phyloP scores from a whole-genome alignment of 2,329 filamentous ascomycete genomes.

The Alternaria incomplexa region DNA sequence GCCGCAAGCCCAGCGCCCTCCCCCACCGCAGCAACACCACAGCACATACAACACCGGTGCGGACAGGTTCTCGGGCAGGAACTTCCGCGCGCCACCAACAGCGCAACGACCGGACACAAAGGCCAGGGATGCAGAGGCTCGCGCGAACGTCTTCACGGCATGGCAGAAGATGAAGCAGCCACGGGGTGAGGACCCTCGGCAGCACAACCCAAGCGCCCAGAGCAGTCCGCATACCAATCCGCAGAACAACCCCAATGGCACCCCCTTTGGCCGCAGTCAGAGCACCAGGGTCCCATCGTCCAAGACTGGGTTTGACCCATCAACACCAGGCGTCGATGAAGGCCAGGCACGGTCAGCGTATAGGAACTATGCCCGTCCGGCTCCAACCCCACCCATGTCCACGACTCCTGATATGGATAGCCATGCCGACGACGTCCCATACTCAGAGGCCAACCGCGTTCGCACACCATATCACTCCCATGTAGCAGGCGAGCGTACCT shows the following conservation, averaged over 20 bases:
- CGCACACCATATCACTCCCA: constrained; percentile 61
- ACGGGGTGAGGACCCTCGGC: constrained; percentile 35
- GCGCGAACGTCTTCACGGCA: constrained; percentile 54
- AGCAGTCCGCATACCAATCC: constrained; percentile 9
- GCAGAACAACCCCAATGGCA: constrained; percentile 43
- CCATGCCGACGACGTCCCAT: constrained; percentile 41
- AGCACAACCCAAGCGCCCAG: constrained; percentile 23
- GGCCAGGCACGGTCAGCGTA: constrained; percentile 62
- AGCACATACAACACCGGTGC: constrained; percentile 48
- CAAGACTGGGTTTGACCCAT: constrained; percentile 64
- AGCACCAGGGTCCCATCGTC: constrained; percentile 56
- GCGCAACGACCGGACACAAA: constrained; percentile 39
- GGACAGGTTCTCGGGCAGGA: constrained; percentile 51
- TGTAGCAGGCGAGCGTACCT: constrained; percentile 62
- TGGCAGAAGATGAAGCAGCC: constrained; percentile 58
- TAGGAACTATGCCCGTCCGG: constrained; percentile 44
- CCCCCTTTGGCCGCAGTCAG: constrained; percentile 48
- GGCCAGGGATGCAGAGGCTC: constrained; percentile 46
- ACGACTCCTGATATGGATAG: constrained; percentile 28
- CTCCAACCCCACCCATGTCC: constrained; percentile 36
- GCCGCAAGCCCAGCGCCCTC: constrained; percentile 31
- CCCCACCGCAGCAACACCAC: constrained; percentile 37
- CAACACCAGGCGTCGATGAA: constrained; percentile 65
- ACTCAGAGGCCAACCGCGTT: constrained; percentile 55
- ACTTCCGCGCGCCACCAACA: constrained; percentile 49